These are phyloP conservation scores for Schrenkiella parvula DNA, from an alignment of 345 rosid genomes.

Conservation along the genomic window DNA sequence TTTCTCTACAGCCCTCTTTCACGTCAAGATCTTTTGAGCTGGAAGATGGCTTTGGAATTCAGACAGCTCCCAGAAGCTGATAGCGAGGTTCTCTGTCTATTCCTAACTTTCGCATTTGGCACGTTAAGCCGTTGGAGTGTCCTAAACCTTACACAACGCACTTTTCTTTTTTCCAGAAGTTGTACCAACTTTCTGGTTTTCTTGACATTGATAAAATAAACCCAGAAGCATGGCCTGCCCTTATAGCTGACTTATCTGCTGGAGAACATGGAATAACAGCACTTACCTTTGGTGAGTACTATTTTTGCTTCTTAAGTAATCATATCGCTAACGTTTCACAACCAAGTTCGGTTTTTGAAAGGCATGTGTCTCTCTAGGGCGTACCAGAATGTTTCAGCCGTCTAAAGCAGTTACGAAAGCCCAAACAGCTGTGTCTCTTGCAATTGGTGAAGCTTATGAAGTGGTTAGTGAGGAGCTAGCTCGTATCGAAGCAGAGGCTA, in stretches of 20 bases:
- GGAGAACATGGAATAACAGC: slow-evolving; percentile 87
- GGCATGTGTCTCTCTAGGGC: slow-evolving; percentile 41
- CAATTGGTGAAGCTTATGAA: slow-evolving; percentile 77
- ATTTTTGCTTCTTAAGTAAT: slow-evolving; percentile 21
- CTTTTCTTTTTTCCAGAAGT: slow-evolving; percentile 38
- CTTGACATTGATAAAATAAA: slow-evolving; percentile 75
- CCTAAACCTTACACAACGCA: slow-evolving; percentile 1
- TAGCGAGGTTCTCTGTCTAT: slow-evolving; percentile 50
- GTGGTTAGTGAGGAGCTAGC: slow-evolving; percentile 81
- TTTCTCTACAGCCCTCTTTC: slow-evolving; percentile 58
- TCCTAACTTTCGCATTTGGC: neutral
- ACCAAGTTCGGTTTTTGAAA: neutral
- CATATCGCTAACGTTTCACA: slow-evolving; percentile 7
- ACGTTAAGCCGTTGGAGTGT: neutral
- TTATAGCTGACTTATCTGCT: slow-evolving; percentile 74
- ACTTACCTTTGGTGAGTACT: slow-evolving; percentile 79
- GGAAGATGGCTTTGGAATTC: slow-evolving; percentile 94
- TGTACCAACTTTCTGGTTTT: slow-evolving; percentile 74
- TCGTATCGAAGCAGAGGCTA: slow-evolving; percentile 84
- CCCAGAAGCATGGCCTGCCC: slow-evolving; percentile 92
- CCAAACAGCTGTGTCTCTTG: slow-evolving; percentile 91
- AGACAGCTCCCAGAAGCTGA: slow-evolving; percentile 84
- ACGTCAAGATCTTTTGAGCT: slow-evolving; percentile 91
- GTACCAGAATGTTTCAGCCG: slow-evolving; percentile 89
- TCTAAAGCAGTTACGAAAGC: slow-evolving; percentile 92